Conservation (phyloP, 352 stramenopile species). For the Phytophthora pseudosyringae region DNA sequence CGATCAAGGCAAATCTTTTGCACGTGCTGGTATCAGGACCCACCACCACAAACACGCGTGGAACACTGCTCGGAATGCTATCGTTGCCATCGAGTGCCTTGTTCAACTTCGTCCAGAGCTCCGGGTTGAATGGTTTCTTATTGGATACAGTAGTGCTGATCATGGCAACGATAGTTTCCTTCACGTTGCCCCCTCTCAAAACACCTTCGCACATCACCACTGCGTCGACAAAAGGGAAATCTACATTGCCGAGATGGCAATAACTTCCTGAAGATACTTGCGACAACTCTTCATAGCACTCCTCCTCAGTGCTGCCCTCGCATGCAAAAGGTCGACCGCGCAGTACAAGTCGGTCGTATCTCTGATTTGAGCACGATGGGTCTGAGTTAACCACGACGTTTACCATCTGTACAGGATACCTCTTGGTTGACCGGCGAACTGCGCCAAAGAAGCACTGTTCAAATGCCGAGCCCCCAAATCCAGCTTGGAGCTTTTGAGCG, state of each 20-base stretch:
- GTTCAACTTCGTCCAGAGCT: slow-evolving; percentile 23
- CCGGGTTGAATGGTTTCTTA: slow-evolving; percentile 24
- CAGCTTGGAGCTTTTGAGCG: slow-evolving; percentile 20
- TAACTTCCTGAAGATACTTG: slow-evolving; percentile 15
- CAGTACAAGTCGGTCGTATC: slow-evolving; percentile 35
- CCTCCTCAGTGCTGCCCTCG: slow-evolving; percentile 8
- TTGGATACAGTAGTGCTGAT: slow-evolving; percentile 25
- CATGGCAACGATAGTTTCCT: slow-evolving; percentile 29
- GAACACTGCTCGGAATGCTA: slow-evolving; percentile 6
- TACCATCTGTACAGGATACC: slow-evolving; percentile 26
- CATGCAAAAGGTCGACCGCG: slow-evolving; percentile 13
- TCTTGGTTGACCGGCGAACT: slow-evolving; percentile 18
- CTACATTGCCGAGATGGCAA: slow-evolving; percentile 22
- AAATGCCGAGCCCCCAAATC: slow-evolving; percentile 24
- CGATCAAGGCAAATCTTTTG: slow-evolving; percentile 22
- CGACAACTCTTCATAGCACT: slow-evolving; percentile 24
- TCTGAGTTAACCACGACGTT: slow-evolving; percentile 33
- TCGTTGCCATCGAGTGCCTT: slow-evolving; percentile 25
- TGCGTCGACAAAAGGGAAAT: slow-evolving; percentile 27
- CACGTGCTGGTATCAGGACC: slow-evolving; percentile 30
- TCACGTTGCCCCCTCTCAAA: slow-evolving; percentile 23
- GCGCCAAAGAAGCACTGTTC: slow-evolving; percentile 28
- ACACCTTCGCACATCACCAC: slow-evolving; percentile 33
- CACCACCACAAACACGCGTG: slow-evolving; percentile 33
- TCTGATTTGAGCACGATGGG: slow-evolving; percentile 31